Base-by-base conservation (phyloP, 2,329 filamentous ascomycete genomes). In the Penicillium sp. region DNA sequence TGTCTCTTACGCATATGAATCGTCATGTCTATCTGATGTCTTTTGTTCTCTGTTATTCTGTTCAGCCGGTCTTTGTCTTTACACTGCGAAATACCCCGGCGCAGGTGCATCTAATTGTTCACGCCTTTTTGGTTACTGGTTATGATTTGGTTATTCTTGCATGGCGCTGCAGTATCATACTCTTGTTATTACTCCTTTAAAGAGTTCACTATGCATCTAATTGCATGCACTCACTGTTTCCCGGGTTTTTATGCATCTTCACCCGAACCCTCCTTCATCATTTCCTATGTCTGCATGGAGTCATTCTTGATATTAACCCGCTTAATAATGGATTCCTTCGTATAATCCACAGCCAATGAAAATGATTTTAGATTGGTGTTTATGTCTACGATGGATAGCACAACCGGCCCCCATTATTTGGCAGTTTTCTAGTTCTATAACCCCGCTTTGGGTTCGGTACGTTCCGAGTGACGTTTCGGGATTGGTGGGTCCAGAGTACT, bases 71-170 rank as follows among this genome's bases (percentile, higher is more conserved):
- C 56, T 53, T 58, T 59, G 47, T 65, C 48, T 45, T 62, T 64
- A 58, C 52, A 47, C 43, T 61, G 50, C 53, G 60, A 61, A 60
- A 72, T 70, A 71, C 68, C 70, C 68, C 59, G 64, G 64, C 65
- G 61, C 62, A 62, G 58, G 55, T 58, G 57, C 63, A 58, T 65
- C 35, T 49, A 44, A 48, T 58, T 53, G 31, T 51, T 31, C 52
- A 14, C 22, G 27, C 9, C 16, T 35, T 45, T 29, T 26, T 47
- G 29, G 26, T 37, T 52, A 37, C 14, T 44, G 22, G n/a, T 35
- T 24, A 37, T 46, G 11, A 22, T 43, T 46, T 43, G 13, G 14
- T 52, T 22, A 21, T 22, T 35, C 39, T 53, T 46, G 50, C 50
- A 53, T 39, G 42, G 50, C 50, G 43, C 27, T 53, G 50, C 43